Conservation (phyloP, 2,329 filamentous ascomycete species). For the Colletotrichum karsti region DNA sequence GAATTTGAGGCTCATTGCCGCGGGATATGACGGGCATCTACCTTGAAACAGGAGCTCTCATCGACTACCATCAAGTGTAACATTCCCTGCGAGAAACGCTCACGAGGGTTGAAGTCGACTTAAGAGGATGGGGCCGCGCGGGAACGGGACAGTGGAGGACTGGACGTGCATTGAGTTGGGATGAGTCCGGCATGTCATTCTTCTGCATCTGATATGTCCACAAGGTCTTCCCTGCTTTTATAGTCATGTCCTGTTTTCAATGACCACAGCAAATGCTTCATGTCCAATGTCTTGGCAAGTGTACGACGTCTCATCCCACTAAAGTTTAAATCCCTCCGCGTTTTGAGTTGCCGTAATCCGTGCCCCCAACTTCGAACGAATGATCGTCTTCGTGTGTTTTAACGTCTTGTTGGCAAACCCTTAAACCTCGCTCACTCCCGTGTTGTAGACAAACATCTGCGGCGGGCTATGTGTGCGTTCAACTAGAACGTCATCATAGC, state of each 20-base stretch:
- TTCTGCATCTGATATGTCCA: background rate
- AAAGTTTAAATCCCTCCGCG: background rate
- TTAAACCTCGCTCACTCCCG: no score
- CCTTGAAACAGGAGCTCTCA: no score
- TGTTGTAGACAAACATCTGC: no score
- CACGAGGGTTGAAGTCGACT: background rate
- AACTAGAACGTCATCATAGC: no score
- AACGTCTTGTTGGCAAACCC: no score
- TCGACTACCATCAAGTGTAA: no score
- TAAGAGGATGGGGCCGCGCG: background rate
- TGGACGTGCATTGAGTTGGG: no score
- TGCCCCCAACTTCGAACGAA: background rate
- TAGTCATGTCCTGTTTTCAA: constrained; percentile 30
- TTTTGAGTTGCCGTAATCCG: background rate
- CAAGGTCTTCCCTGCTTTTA: background rate
- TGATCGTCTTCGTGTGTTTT: no score
- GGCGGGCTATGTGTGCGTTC: background rate
- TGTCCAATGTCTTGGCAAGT: background rate
- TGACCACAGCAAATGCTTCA: background rate
- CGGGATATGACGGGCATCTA: constrained; percentile 48
- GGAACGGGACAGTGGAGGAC: background rate
- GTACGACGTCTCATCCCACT: background rate
- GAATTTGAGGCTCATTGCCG: constrained; percentile 46
- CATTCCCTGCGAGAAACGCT: no score
- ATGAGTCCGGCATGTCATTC: background rate